Evolutionary conservation across 495 filamentous ascomycete species (phyloP).

Genomic region (Talaromyces ruber): DNA sequence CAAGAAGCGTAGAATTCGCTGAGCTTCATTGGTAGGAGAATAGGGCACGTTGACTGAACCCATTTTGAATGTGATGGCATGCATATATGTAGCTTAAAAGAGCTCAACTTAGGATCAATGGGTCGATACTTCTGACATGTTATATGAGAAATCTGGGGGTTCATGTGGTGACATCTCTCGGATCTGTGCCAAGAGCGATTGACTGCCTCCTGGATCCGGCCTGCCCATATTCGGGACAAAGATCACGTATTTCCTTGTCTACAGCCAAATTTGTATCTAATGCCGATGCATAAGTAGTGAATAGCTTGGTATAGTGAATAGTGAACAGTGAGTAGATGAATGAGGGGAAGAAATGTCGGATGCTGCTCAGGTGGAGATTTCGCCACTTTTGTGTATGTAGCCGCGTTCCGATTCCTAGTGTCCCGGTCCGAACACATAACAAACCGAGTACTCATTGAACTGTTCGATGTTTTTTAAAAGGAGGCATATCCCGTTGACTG

Average conservation of each 20-base stretch:
- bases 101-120: neutral
- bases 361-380: neutral
- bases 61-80: neutral
- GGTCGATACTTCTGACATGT: neutral
- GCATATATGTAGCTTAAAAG: neutral
- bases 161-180: neutral
- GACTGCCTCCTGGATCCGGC: neutral
- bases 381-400: neutral
- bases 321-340: neutral
- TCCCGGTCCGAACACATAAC: neutral
- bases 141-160: neutral
- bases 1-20: constrained; percentile 31
- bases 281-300: neutral
- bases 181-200: neutral
- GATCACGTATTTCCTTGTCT: neutral
- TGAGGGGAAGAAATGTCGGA: neutral
- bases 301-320: neutral
- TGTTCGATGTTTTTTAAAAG: neutral
- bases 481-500: neutral
- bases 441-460: neutral
- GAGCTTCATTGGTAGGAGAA: constrained; percentile 33
- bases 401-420: neutral
- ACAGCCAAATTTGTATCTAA: neutral
- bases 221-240: neutral
- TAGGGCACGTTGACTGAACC: constrained; percentile 12